Base-by-base conservation (phyloP, 805 yeast genomes). In the Wickerhamomyces subpelliculosus region DNA sequence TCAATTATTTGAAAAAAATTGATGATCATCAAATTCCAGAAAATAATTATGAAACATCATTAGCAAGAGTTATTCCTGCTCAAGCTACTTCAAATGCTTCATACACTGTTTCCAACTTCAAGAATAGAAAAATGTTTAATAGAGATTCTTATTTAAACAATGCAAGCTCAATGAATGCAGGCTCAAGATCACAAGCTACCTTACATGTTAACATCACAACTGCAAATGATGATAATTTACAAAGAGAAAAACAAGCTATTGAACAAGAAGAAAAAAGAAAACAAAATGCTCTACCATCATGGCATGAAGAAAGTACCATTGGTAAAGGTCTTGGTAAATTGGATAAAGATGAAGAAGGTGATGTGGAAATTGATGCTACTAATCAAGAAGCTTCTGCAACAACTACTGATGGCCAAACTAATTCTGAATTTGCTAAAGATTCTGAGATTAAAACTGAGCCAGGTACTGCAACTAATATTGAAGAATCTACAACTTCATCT, bases 241-340 rank as follows among this genome's bases (percentile, higher is more conserved):
- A 73, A 55, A 73, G 77, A 48, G 88, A 80, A 60, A 72, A 72
- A 50, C 72, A 68, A 54, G 79, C 78, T 49, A 67, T 75, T 54
- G 82, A 84, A 58, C 61, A 78, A 68, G 66, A 79, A 73, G 71
- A 78, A 75, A 60, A 80, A 73, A 59, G 89, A 59, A 81, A 84
- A 55, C 96, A 90, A 60, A 93, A 93, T 57, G 96, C 96, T 4
- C 70, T 93, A 48, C 99, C 99, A 8, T 81, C 93, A 22, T 93
- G 99, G 99, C 96, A 93, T 57, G 78, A 83, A 46, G 81, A 82
- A 49, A 78, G 90, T 55, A 89, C 99, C 1, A 90, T 90, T 47
- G 96, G 95, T 33, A 61, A 71, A 12, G 68, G 72, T 4, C 58
- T 75, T 41, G 84, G 80, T 41, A 72, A 66, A 45, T 51, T 78